Conservation (phyloP, 1,139 yeast species). For the Blastobotrys petasosporus region DNA sequence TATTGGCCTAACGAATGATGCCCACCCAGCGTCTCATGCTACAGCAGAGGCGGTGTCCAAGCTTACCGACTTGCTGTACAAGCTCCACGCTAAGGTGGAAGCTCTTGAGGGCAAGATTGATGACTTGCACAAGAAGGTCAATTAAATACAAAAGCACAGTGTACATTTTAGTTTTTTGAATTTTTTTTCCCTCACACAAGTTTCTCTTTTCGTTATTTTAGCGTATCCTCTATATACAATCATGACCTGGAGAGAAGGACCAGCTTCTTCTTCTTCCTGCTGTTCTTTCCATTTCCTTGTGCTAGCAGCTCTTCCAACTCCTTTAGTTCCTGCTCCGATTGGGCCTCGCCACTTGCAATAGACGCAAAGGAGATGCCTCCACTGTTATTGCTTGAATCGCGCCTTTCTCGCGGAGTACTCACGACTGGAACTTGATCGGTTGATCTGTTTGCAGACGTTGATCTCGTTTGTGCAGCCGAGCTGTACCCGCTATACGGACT, state of each 20-base stretch:
- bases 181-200: background rate
- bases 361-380: conserved; percentile 16
- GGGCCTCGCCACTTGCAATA: conserved; percentile 17
- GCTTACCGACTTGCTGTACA: conserved; percentile 18
- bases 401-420: background rate
- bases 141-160: background rate
- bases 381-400: background rate
- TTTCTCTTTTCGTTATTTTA: background rate
- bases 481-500: background rate
- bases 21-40: background rate
- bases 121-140: conserved; percentile 8
- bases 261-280: conserved; percentile 39
- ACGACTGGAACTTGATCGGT: background rate
- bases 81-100: conserved; percentile 22
- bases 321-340: conserved; percentile 16
- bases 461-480: background rate
- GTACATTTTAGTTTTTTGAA: conserved; percentile 1
- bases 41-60: conserved; percentile 6
- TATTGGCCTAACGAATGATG: background rate
- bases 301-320: conserved; percentile 17
- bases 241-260: conserved; percentile 23
- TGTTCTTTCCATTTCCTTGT: conserved; percentile 28
- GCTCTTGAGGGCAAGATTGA: conserved; percentile 21
- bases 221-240: background rate
- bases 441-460: background rate